Evolutionary conservation across 2,329 filamentous ascomycete species (phyloP).

Genomic region (Sclerotinia borealis): DNA sequence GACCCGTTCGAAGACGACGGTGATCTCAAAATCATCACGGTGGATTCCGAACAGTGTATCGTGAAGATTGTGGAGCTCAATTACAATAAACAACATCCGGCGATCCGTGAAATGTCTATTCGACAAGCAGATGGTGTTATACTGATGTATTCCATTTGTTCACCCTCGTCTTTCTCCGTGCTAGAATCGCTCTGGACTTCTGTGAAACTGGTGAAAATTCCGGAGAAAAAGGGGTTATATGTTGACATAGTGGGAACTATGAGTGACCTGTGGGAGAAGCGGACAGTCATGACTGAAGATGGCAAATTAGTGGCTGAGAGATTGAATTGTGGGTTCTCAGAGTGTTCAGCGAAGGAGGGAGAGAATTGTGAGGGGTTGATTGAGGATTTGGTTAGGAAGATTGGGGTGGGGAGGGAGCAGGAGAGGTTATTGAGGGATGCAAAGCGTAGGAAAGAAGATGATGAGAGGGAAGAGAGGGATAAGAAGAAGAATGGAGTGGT

Average conservation of each 20-base stretch:
- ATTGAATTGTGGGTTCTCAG: background rate
- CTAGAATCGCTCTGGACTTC: background rate
- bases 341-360: background rate
- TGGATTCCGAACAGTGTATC: background rate
- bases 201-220: background rate
- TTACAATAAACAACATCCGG: rapidly evolving
- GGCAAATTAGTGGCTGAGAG: background rate
- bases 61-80: background rate
- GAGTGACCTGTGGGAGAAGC: constrained; percentile 8
- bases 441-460: background rate
- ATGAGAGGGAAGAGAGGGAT: background rate
- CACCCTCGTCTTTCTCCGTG: background rate
- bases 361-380: background rate
- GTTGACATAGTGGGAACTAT: background rate
- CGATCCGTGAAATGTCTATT: background rate
- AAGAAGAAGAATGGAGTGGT: background rate
- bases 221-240: background rate
- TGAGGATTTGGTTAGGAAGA: background rate
- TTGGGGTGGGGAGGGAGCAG: background rate
- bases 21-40: background rate
- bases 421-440: background rate
- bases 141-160: constrained; percentile 4
- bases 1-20: background rate
- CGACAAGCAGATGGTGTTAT: background rate
- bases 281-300: background rate